Base-by-base conservation (phyloP, 306 rosid genomes). In the Astragalus membranaceus region DNA sequence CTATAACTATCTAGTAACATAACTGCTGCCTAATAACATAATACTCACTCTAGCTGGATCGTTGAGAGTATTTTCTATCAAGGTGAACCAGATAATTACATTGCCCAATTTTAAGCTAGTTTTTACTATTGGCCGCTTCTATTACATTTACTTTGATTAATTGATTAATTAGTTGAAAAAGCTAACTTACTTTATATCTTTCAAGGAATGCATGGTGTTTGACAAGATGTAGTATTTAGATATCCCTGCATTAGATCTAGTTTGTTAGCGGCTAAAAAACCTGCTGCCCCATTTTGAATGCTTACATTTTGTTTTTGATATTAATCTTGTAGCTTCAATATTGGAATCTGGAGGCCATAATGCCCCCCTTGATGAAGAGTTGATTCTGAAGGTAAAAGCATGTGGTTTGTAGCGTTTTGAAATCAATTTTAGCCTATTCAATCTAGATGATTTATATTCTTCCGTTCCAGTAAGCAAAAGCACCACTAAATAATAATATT, bases 381-480 rank as follows among this genome's bases (percentile, higher is more conserved):
- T 82, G 78, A 48, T 82, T 76, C 64, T 82, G 59, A 72, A 75
- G 86, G 86, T 82, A 54, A 53, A 50, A 65, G 41, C 44, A n/a
- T 56, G 56, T 33, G 9, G 36, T 29, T n/a, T 49, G 35, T 58
- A 15, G 32, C 32, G 10, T 53, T 65, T 78, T 59, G 11, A 46
- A 43, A 65, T 69, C n/a, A 47, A 20, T 59, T 55, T 23, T 10
- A 55, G 41, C 37, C 69, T 14, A 33, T 69, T 74, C 30, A 67
- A 42, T 61, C 50, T 33, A 30, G 46, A 35, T 44, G 58, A 47
- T 67, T 5, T 13, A 44, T 54, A 42, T 32, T 16, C 30, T 63
- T 72, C 72, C 23, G 9, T 23, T 61, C 47, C 55, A 50, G 51
- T 32, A 43, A 57, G 73, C 55, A 37, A 44, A 10, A 41, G 44